Conservation (phyloP, 2,329 filamentous ascomycete genomes). For the Berkeleyomyces rouxiae region DNA sequence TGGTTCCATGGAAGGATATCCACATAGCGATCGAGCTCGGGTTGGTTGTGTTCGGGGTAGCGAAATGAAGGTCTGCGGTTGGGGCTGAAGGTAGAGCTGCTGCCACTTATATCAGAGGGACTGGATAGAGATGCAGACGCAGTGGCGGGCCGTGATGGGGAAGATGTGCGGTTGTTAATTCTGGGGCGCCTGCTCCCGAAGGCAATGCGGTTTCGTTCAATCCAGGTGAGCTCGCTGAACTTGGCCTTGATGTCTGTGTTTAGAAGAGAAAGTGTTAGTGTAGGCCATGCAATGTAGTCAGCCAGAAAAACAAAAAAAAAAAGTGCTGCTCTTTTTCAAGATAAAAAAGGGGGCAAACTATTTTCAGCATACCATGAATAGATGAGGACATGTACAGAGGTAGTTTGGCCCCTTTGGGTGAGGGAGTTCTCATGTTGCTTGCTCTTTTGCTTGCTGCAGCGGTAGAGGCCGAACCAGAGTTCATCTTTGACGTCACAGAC, state of each 20-base stretch:
- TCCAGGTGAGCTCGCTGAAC: conserved; percentile 37
- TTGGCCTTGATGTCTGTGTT: conserved; percentile 31
- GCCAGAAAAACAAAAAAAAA: neutral
- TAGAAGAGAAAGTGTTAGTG: neutral
- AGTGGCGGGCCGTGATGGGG: conserved; percentile 5
- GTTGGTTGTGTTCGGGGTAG: conserved; percentile 9
- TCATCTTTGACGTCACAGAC: conserved; percentile 2
- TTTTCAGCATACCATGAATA: conserved; percentile 21
- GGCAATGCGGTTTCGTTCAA: conserved; percentile 32
- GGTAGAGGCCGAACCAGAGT: conserved; percentile 3
- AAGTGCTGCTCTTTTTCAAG: neutral
- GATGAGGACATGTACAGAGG: conserved; percentile 26
- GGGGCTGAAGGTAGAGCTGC: neutral
- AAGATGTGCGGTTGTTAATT: conserved; percentile 4
- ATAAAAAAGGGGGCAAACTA: neutral
- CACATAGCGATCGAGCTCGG: conserved; percentile 57
- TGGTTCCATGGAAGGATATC: conserved; percentile 85
- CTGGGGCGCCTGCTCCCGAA: conserved; percentile 15
- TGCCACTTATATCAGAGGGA: neutral
- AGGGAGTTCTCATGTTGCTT: conserved; percentile 3
- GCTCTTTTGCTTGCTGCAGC: neutral
- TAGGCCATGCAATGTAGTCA: neutral
- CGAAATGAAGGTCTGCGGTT: conserved; percentile 10
- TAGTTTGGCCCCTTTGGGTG: conserved; percentile 18
- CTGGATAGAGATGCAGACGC: conserved; percentile 1